Percentiles rank a stretch among this genome's conserved stretches.
These are phyloP conservation scores for Coccomyxa sp. DNA, from an alignment of 139 green algal species.

Conservation along the genomic window DNA sequence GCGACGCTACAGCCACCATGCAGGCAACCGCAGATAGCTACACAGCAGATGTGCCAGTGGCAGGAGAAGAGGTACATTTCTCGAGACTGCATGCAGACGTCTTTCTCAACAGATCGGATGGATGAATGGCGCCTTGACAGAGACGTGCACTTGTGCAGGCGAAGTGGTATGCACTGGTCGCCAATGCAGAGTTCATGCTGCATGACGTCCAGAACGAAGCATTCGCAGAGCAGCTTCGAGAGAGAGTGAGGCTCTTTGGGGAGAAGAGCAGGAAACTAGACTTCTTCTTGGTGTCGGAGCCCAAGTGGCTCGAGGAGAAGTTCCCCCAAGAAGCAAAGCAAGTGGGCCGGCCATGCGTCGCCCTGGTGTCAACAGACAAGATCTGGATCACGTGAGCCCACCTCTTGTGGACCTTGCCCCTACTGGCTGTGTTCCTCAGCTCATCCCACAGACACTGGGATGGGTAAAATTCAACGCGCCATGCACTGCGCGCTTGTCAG, in stretches of 20 bases:
- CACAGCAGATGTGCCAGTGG: neutral
- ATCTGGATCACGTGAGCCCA: slow-evolving; percentile 78
- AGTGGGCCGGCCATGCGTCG: slow-evolving; percentile 68
- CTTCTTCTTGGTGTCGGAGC: slow-evolving; percentile 77
- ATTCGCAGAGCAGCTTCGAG: slow-evolving; percentile 85
- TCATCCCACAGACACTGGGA: neutral
- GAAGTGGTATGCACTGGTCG: slow-evolving; percentile 73
- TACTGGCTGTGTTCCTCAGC: no score
- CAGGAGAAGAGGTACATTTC: neutral
- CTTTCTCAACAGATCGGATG: neutral
- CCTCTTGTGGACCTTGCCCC: neutral
- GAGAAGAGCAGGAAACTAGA: slow-evolving; percentile 51
- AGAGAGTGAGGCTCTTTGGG: slow-evolving; percentile 60
- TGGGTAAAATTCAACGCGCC: neutral
- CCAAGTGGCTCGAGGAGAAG: slow-evolving; percentile 77
- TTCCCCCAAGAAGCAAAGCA: slow-evolving; percentile 71
- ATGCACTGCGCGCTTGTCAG: neutral
- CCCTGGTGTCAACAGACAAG: slow-evolving; percentile 83
- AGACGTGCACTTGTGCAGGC: slow-evolving; percentile 17
- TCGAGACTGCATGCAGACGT: no score
- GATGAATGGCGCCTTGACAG: neutral
- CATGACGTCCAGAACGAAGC: slow-evolving; percentile 89
- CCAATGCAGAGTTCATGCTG: slow-evolving; percentile 82
- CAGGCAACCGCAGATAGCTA: neutral
- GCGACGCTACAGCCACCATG: neutral